Evolutionary conservation across 768 basidiomycete species (phyloP).

Genomic region (Xerocomus spinulosus): DNA sequence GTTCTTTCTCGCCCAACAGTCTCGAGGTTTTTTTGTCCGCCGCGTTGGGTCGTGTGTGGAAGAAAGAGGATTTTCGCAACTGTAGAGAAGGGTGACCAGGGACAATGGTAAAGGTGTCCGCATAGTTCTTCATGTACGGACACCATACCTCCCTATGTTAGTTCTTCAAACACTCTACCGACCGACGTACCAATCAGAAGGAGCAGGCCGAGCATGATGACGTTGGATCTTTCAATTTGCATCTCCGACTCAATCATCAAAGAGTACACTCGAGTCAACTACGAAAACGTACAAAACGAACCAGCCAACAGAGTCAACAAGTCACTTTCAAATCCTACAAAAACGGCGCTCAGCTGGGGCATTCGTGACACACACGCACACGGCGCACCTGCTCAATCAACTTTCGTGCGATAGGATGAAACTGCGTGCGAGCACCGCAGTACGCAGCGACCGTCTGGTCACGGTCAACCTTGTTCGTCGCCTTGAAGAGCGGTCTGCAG

Average conservation of each 20-base stretch:
- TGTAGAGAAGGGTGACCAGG: no score
- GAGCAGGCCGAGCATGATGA: no score
- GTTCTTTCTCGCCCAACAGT: no score
- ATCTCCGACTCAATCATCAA: neutral
- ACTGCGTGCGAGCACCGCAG: slow-evolving; percentile 28
- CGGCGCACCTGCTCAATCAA: slow-evolving; percentile 44
- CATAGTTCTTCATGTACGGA: no score
- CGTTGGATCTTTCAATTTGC: neutral
- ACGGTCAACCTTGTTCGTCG: slow-evolving; percentile 34
- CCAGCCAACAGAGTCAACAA: neutral
- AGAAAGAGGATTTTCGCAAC: no score
- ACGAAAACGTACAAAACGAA: neutral
- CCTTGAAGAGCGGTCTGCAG: slow-evolving; percentile 46
- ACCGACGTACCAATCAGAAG: no score
- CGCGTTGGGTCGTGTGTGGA: no score
- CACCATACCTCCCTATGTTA: no score
- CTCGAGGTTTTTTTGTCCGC: no score
- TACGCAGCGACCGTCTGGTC: slow-evolving; percentile 36
- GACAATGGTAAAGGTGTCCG: no score
- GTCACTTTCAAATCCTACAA: neutral
- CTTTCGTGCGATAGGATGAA: slow-evolving; percentile 50
- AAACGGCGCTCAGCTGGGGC: no score
- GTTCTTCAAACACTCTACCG: no score
- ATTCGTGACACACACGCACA: neutral
- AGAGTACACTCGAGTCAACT: neutral